These are phyloP conservation scores for Starmerella vitae DNA, from an alignment of 805 yeast genomes.

Conservation along the genomic window DNA sequence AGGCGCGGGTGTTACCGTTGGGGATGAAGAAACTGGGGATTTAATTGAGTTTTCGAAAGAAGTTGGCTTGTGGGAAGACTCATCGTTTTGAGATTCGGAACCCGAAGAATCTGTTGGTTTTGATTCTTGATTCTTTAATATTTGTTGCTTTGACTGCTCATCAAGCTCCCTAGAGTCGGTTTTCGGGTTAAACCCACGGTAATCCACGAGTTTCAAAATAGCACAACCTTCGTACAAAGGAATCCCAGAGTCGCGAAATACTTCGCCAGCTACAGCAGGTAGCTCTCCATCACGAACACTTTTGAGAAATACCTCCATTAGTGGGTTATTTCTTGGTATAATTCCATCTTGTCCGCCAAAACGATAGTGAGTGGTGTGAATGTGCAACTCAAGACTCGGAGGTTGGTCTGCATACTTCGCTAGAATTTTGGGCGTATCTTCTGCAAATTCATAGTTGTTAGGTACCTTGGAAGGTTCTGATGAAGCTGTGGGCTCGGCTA, in stretches of 20 bases:
- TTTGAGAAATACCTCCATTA: slow-evolving; percentile 60
- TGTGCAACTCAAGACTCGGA: slow-evolving; percentile 77
- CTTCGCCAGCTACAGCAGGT: slow-evolving; percentile 81
- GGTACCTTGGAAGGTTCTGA: too few relatives aligned
- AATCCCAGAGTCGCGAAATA: slow-evolving; percentile 73
- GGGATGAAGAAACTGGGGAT: not conserved
- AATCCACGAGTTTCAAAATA: slow-evolving; percentile 76
- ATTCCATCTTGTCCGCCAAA: slow-evolving; percentile 85
- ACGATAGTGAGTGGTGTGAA: slow-evolving; percentile 79
- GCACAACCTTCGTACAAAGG: slow-evolving; percentile 82
- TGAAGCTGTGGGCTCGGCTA: too few relatives aligned
- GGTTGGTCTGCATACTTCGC: slow-evolving; percentile 64
- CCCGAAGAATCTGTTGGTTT: not conserved
- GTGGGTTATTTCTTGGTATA: slow-evolving; percentile 65
- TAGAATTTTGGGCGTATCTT: slow-evolving; percentile 57
- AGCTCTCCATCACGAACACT: slow-evolving; percentile 70
- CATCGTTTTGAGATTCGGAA: not conserved
- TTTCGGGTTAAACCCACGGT: slow-evolving; percentile 35
- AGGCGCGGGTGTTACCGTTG: not conserved
- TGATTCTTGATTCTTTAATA: not conserved
- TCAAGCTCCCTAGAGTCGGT: slow-evolving; percentile 5
- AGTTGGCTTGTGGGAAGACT: not conserved
- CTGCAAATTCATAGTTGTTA: slow-evolving; percentile 40
- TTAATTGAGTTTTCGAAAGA: not conserved
- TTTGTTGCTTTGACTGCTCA: not conserved